phyloP scores from a whole-genome alignment of 257 asterid species.

The Vinca minor region DNA sequence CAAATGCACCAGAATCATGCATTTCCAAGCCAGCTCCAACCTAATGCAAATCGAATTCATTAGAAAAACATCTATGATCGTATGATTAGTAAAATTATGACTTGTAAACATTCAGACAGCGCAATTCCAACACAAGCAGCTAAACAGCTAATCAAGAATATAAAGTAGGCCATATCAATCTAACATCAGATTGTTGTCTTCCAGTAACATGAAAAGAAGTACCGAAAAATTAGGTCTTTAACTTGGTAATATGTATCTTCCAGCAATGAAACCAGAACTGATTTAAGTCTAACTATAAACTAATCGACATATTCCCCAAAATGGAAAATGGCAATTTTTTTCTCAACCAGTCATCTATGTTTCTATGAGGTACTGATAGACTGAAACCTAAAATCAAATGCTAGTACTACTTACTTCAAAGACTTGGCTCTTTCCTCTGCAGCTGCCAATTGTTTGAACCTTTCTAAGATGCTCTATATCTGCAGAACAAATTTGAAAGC shows the following conservation, averaged over 20 bases:
- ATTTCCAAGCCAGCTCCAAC: slow-evolving; percentile 25
- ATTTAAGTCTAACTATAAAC: neutral
- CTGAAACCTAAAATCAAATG: neutral
- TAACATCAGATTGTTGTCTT: neutral
- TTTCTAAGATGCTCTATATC: slow-evolving; percentile 9
- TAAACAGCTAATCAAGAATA: neutral
- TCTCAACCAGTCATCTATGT: neutral
- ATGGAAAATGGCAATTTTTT: neutral
- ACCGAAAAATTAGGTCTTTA: neutral
- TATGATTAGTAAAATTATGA: neutral
- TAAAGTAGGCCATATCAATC: neutral
- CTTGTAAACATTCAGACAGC: neutral
- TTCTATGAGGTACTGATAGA: neutral
- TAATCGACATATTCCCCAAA: neutral
- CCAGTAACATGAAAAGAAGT: neutral
- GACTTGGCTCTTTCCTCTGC: neutral
- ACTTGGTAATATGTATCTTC: neutral
- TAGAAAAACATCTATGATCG: neutral
- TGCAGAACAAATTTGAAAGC: slow-evolving; percentile 9
- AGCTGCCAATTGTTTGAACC: neutral
- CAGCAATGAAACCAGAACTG: neutral
- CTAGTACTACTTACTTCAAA: slow-evolving; percentile 9
- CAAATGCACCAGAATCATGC: slow-evolving; percentile 15
- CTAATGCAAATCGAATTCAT: slow-evolving; percentile 29
- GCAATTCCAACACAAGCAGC: neutral